These are phyloP conservation scores for Candida berthetii DNA, from an alignment of 805 yeast species.

Conservation along the genomic window DNA sequence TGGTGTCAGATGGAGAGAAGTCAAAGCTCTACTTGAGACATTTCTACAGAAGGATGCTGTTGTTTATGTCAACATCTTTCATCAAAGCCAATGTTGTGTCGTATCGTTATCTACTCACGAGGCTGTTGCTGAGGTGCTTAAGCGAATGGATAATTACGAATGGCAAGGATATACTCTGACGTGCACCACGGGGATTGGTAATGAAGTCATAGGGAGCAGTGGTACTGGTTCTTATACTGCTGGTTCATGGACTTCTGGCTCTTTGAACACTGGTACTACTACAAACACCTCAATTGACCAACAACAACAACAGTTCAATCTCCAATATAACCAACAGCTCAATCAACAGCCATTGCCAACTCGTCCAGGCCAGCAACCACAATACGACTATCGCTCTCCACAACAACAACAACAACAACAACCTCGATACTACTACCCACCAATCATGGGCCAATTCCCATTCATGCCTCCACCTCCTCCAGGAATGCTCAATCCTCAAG, in stretches of 20 bases:
- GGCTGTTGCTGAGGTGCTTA: background rate
- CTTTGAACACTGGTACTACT: background rate
- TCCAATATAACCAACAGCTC: too few relatives aligned
- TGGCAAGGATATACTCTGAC: background rate
- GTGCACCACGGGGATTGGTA: background rate
- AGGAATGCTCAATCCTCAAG: background rate
- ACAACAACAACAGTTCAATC: too few relatives aligned
- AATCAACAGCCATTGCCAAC: too few relatives aligned
- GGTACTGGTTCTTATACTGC: too few relatives aligned
- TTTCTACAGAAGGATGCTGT: background rate
- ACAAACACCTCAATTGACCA: background rate
- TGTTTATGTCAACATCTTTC: background rate
- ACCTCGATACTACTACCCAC: background rate
- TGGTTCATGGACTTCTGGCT: background rate
- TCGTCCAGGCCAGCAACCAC: background rate
- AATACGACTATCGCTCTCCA: background rate
- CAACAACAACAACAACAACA: background rate
- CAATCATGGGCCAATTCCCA: background rate
- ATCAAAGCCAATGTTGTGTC: background rate
- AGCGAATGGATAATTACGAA: background rate
- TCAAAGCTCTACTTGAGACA: constrained; percentile 10
- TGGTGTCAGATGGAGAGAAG: constrained; percentile 14
- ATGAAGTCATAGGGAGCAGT: background rate
- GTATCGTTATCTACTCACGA: background rate
- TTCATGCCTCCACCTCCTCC: background rate